Evolutionary conservation across 805 yeast genomes (phyloP).

Genomic region (Debaryomyces hansenii): DNA sequence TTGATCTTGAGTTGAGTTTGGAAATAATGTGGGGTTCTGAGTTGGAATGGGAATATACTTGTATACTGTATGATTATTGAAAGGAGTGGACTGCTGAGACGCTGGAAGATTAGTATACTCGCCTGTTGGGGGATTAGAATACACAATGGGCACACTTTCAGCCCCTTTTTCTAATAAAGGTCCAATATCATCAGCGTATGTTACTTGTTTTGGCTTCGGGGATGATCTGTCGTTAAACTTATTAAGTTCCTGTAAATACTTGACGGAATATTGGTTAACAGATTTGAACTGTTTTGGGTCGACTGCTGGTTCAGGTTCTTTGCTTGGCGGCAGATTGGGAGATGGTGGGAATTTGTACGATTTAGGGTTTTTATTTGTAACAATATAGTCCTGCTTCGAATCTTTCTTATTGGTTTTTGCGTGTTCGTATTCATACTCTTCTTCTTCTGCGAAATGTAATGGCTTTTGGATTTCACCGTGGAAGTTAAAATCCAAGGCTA

Average conservation of each 20-base stretch:
- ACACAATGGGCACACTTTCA: not conserved
- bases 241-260: slow-evolving; percentile 37
- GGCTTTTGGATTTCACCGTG: slow-evolving; percentile 20
- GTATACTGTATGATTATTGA: slow-evolving; percentile 5
- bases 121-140: not conserved
- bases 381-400: slow-evolving; percentile 41
- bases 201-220: slow-evolving; percentile 1
- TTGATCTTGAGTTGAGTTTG: slow-evolving; percentile 3
- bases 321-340: slow-evolving; percentile 22
- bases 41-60: slow-evolving; percentile 44
- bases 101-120: not conserved
- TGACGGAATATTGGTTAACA: slow-evolving; percentile 37
- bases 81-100: slow-evolving; percentile 5
- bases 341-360: slow-evolving; percentile 58
- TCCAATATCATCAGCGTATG: slow-evolving; percentile 37
- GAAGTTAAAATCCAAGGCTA: slow-evolving; percentile 15
- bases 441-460: slow-evolving; percentile 27
- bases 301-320: slow-evolving; percentile 2
- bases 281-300: not conserved
- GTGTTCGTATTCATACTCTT: slow-evolving; percentile 19
- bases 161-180: slow-evolving; percentile 21
- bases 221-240: not conserved
- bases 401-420: slow-evolving; percentile 5
- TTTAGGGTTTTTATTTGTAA: slow-evolving; percentile 47
- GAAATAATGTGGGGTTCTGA: slow-evolving; percentile 13